Evolutionary conservation across 2,329 filamentous ascomycete species (phyloP).

Genomic region (Colletotrichum melonis): DNA sequence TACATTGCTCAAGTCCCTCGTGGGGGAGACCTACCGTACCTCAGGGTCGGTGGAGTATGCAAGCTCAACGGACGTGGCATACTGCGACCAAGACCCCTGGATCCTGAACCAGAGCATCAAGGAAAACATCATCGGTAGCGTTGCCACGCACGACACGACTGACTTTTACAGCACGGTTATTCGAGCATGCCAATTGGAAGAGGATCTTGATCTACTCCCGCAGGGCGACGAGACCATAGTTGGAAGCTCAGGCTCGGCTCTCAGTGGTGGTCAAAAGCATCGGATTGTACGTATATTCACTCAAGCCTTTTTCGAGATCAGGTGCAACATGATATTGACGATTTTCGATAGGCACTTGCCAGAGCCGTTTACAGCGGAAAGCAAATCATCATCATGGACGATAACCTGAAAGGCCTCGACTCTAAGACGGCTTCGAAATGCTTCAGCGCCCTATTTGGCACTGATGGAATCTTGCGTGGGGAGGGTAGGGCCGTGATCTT

Average conservation of each 20-base stretch:
- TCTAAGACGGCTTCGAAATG: slow-evolving; percentile 14
- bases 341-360: background rate
- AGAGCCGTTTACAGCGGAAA: slow-evolving; percentile 26
- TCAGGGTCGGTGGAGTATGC: slow-evolving; percentile 29
- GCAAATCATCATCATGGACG: slow-evolving; percentile 24
- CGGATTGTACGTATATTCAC: background rate
- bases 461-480: slow-evolving; percentile 41
- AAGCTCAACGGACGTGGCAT: slow-evolving; percentile 36
- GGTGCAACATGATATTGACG: background rate
- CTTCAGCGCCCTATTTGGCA: slow-evolving; percentile 11
- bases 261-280: slow-evolving; percentile 28
- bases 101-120: slow-evolving; percentile 43
- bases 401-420: slow-evolving; percentile 26
- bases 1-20: slow-evolving; percentile 45
- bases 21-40: slow-evolving; percentile 41
- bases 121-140: slow-evolving; percentile 14
- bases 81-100: slow-evolving; percentile 44
- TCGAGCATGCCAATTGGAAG: slow-evolving; percentile 14
- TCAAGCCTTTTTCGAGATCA: background rate
- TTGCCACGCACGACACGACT: slow-evolving; percentile 32
- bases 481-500: slow-evolving; percentile 53
- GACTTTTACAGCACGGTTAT: slow-evolving; percentile 45
- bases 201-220: background rate
- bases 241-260: slow-evolving; percentile 10
- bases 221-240: slow-evolving; percentile 3